Evolutionary conservation across 345 rosid genomes (phyloP).

Genomic region (Eucalyptus erythrocorys): DNA sequence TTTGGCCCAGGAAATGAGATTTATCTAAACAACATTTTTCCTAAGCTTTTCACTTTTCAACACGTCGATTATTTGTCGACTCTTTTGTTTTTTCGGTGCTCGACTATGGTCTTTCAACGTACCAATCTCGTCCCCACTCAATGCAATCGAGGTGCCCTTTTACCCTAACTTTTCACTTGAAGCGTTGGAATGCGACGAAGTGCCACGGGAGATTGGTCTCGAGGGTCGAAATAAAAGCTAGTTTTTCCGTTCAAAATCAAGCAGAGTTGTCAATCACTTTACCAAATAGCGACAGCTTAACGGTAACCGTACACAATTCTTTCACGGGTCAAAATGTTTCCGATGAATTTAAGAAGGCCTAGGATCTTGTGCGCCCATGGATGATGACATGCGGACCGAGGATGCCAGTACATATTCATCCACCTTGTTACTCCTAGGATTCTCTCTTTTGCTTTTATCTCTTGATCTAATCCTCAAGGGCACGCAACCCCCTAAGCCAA

Average conservation of each 20-base stretch:
- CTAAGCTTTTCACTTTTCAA: neutral
- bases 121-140: neutral
- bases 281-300: neutral
- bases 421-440: neutral
- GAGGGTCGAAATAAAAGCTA: neutral
- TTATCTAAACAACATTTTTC: neutral
- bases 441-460: neutral
- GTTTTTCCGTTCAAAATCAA: neutral
- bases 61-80: neutral
- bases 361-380: neutral
- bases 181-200: neutral
- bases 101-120: neutral
- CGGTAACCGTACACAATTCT: neutral
- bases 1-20: neutral
- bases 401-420: neutral
- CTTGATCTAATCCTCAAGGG: neutral
- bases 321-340: neutral
- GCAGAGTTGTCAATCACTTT: neutral
- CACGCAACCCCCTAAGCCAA: neutral
- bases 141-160: neutral
- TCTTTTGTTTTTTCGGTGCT: neutral
- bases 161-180: neutral
- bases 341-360: neutral
- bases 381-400: neutral
- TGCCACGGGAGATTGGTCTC: neutral